These are phyloP conservation scores for Macrocybe gigantea DNA, from an alignment of 768 basidiomycete species.

Conservation along the genomic window DNA sequence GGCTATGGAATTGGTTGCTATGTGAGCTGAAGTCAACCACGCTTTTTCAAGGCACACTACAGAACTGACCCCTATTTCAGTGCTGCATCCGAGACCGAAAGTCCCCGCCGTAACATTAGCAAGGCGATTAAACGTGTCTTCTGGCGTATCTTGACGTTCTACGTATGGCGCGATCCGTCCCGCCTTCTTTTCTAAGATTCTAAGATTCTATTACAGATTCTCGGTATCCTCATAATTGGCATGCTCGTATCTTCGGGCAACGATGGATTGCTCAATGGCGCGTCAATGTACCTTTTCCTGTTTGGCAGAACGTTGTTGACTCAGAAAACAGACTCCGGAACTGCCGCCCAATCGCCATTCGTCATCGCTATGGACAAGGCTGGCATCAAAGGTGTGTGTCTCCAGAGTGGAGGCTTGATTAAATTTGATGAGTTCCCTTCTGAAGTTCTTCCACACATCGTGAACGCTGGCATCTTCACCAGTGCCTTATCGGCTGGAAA, in stretches of 20 bases:
- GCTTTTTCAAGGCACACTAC: not conserved
- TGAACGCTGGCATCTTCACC: slow-evolving; percentile 70
- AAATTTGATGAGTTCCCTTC: not conserved
- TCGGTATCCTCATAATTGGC: slow-evolving; percentile 69
- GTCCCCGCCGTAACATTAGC: slow-evolving; percentile 72
- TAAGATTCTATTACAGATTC: slow-evolving; percentile 33
- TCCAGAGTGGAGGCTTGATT: not conserved
- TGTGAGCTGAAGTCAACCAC: slow-evolving; percentile 30
- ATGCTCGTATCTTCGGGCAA: slow-evolving; percentile 76
- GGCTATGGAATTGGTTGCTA: slow-evolving; percentile 70
- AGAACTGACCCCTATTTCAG: slow-evolving; percentile 23
- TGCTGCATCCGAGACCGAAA: slow-evolving; percentile 72
- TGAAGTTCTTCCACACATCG: slow-evolving; percentile 54
- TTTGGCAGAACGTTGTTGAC: not conserved
- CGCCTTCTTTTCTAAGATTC: not conserved
- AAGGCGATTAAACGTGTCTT: slow-evolving; percentile 75
- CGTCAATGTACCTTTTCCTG: slow-evolving; percentile 1
- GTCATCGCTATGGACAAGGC: slow-evolving; percentile 75
- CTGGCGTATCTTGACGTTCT: slow-evolving; percentile 77
- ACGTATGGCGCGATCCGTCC: slow-evolving; percentile 31
- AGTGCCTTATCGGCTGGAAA: slow-evolving; percentile 71
- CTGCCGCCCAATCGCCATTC: slow-evolving; percentile 77
- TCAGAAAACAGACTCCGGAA: slow-evolving; percentile 34
- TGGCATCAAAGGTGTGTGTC: slow-evolving; percentile 53
- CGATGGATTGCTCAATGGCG: slow-evolving; percentile 36